Evolutionary conservation across 2,329 filamentous ascomycete genomes (phyloP), one percentile per base, ranked within the genome.

Genomic region (Daldinia sp.): DNA sequence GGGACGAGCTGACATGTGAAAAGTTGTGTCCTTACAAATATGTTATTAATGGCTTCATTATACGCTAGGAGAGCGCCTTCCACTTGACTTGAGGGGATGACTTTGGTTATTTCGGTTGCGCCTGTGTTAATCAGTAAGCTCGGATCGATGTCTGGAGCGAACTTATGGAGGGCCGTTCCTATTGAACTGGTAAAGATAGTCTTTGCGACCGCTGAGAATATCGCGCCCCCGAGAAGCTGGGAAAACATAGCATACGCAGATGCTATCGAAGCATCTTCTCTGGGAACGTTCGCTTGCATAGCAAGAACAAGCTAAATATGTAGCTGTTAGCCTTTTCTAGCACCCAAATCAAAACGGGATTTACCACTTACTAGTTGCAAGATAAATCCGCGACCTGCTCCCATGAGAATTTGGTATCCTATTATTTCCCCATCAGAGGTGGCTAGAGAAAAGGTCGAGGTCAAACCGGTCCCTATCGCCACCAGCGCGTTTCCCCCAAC

Each of bases 141-240:
- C 1, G 80, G 73, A 56, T 83, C 75, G 18, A 85, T 72, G 0
- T 73, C 75, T 0, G 80, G 79, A 0, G 80, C 82, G 42, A 81
- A 77, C 39, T 78, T 79, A 0, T 79, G 79, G 1, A 88, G 77
- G 46, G 83, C 76, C 7, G 76, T 72, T 13, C 81, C 68, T 10
- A 88, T 76, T 1, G 78, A 82, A 60, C 86, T 85, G 41, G 81
- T 80, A 72, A 89, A 87, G 51, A 87, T 81, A 60, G 85, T 84
- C 73, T 88, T 83, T 1, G 83, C 84, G 26, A 88, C 79, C 0
- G 80, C 80, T 35, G 87, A 80, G 46, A 83, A 81, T 50, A 88
- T 76, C 1, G 86, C 82, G 2, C 84, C 84, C 13, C 85, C 85
- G 0, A 88, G 78, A 2, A 80, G 81, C 58, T 87, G 83, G 75